phyloP scores from a whole-genome alignment of 192 early-diverging fungal genomes.

The Cladochytrium replicatum region DNA sequence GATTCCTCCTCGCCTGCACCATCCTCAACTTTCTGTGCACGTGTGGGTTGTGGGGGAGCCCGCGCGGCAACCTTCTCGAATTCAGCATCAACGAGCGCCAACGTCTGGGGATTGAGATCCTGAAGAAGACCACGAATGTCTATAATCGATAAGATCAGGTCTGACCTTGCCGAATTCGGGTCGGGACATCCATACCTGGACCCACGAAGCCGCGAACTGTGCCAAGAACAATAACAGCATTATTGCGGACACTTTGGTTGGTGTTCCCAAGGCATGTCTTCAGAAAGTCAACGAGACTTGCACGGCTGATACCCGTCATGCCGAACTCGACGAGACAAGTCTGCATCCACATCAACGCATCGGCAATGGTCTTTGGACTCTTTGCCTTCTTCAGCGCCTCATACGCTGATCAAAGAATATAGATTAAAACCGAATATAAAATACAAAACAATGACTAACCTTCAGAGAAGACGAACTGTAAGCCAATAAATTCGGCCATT shows the following conservation, averaged over 20 bases:
- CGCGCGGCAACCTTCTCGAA: conserved; percentile 75
- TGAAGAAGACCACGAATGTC: conserved; percentile 73
- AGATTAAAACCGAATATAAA: background rate
- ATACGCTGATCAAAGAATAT: conserved; percentile 34
- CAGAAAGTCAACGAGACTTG: conserved; percentile 73
- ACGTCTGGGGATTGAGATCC: conserved; percentile 73
- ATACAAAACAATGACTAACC: conserved; percentile 14
- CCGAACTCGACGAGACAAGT: conserved; percentile 84
- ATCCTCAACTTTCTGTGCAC: conserved; percentile 10
- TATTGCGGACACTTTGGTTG: conserved; percentile 70
- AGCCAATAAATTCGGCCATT: conserved; percentile 63
- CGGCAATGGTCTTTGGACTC: conserved; percentile 82
- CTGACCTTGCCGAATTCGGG: conserved; percentile 7
- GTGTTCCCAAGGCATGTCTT: conserved; percentile 74
- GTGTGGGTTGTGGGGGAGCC: conserved; percentile 56
- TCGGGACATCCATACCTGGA: conserved; percentile 34
- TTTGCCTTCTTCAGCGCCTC: conserved; percentile 69
- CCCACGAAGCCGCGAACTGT: conserved; percentile 75
- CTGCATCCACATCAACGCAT: conserved; percentile 81
- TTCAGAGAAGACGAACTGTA: conserved; percentile 74
- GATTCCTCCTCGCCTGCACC: conserved; percentile 76
- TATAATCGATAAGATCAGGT: conserved; percentile 12
- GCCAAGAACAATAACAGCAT: conserved; percentile 70
- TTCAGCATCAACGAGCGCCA: conserved; percentile 83
- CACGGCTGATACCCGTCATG: conserved; percentile 60